Percentiles rank a stretch among this genome's conserved stretches.
phyloP scores from a whole-genome alignment of 352 stramenopile species.

The Phytopythium boreale region DNA sequence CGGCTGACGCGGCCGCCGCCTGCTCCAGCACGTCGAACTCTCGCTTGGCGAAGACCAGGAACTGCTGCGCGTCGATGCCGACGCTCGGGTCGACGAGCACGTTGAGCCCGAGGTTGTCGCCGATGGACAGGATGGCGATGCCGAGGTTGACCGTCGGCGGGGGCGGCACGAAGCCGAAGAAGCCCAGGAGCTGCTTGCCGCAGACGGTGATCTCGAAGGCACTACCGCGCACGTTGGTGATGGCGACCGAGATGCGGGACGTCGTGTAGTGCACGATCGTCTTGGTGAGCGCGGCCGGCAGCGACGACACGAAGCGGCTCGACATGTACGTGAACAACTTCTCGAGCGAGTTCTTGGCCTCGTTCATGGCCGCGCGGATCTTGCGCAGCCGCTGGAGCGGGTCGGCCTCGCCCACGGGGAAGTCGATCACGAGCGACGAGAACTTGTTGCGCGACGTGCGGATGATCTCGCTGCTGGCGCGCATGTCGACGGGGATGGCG shows the following conservation, averaged over 20 bases:
- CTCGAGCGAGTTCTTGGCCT: conserved; percentile 78
- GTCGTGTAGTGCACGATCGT: conserved; percentile 53
- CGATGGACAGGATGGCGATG: conserved; percentile 67
- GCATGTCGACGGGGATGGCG: conserved; percentile 80
- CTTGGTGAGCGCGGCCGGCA: conserved; percentile 51
- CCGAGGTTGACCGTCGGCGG: conserved; percentile 77
- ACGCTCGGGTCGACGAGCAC: conserved; percentile 73
- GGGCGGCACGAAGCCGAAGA: conserved; percentile 76
- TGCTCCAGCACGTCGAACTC: conserved; percentile 58
- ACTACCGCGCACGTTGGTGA: conserved; percentile 64
- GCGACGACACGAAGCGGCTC: conserved; percentile 50
- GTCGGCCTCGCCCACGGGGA: conserved; percentile 56
- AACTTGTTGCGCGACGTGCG: conserved; percentile 70
- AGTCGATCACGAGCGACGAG: conserved; percentile 70
- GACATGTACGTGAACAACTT: conserved; percentile 73
- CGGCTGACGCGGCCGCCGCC: conserved; percentile 22
- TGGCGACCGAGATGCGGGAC: conserved; percentile 56
- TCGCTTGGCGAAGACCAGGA: conserved; percentile 58
- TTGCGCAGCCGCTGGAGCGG: conserved; percentile 41
- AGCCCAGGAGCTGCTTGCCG: conserved; percentile 47
- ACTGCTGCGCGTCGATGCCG: conserved; percentile 56
- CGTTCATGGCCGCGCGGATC: conserved; percentile 56
- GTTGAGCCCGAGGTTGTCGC: conserved; percentile 68
- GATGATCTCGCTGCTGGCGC: conserved; percentile 60
- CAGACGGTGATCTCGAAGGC: conserved; percentile 54